phyloP scores from a whole-genome alignment of 176 grass and related monocot species.

The Alopecurus myosuroides region DNA sequence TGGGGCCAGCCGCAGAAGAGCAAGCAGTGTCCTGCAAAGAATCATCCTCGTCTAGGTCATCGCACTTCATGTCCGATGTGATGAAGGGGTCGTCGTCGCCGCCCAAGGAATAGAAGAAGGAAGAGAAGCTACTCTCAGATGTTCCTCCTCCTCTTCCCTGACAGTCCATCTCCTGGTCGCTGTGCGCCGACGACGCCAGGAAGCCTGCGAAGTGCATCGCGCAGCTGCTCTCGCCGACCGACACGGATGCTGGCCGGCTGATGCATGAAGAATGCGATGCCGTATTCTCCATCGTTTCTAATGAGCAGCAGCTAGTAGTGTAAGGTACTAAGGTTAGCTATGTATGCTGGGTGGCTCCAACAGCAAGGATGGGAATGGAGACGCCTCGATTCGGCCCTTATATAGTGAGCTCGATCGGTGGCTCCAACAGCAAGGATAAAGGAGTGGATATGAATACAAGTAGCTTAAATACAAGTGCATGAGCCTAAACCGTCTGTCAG shows the following conservation, averaged over 20 bases:
- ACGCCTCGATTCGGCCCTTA: neutral
- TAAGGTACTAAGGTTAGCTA: neutral
- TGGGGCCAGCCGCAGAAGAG: constrained; percentile 33
- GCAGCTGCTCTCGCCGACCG: constrained; percentile 50
- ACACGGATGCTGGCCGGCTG: constrained; percentile 10
- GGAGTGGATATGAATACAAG: neutral
- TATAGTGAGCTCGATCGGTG: neutral
- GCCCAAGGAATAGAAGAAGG: constrained; percentile 16
- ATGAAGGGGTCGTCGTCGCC: constrained; percentile 25
- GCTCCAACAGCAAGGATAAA: neutral
- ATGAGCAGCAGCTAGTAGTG: neutral
- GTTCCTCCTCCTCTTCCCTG: neutral
- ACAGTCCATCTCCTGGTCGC: neutral
- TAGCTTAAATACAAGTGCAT: neutral
- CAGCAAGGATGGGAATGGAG: neutral
- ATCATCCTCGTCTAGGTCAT: constrained; percentile 4
- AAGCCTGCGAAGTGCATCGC: constrained; percentile 28
- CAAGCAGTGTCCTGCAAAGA: constrained; percentile 60
- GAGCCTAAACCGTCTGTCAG: constrained; percentile 29
- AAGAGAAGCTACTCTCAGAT: constrained; percentile 29
- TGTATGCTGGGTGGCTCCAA: neutral
- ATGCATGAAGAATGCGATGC: constrained; percentile 24
- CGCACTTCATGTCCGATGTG: constrained; percentile 34
- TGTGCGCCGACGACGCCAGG: neutral
- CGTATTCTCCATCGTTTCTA: constrained; percentile 28